A percentile compares a stretch with the other conserved stretches of the same genome.
These are phyloP conservation scores for Termitomyces sp. DNA, from an alignment of 768 basidiomycete genomes.

Conservation along the genomic window DNA sequence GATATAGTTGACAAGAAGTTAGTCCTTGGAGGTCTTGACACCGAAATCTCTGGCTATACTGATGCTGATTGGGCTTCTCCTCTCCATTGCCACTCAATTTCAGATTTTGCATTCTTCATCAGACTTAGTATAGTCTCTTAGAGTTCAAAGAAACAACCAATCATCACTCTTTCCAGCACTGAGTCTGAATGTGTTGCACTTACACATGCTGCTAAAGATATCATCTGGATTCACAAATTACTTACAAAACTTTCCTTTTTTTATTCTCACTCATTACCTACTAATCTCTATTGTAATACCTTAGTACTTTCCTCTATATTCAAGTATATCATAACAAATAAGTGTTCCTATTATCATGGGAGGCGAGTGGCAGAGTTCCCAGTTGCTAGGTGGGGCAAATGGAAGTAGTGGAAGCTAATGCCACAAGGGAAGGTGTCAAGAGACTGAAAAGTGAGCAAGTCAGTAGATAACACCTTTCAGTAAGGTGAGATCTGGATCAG, in stretches of 20 bases:
- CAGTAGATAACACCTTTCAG: too few species aligned
- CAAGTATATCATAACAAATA: too few species aligned
- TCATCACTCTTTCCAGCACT: constrained; percentile 22
- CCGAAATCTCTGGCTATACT: background rate
- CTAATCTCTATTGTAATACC: background rate
- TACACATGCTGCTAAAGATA: background rate
- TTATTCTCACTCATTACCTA: background rate
- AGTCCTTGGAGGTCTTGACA: background rate
- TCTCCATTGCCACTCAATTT: background rate
- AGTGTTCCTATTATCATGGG: too few species aligned
- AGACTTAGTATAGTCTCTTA: constrained; percentile 24
- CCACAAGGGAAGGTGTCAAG: too few species aligned
- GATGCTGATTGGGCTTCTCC: background rate
- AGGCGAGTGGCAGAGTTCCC: too few species aligned
- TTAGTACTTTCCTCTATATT: too few species aligned
- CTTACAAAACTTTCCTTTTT: background rate
- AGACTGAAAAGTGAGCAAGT: too few species aligned
- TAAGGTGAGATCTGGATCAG: too few species aligned
- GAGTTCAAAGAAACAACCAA: constrained; percentile 6
- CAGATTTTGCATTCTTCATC: background rate
- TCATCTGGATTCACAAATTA: background rate
- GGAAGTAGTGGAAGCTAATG: too few species aligned
- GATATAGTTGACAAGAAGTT: background rate
- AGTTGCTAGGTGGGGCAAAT: too few species aligned
- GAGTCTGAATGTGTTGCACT: constrained; percentile 27